phyloP scores from a whole-genome alignment of 495 filamentous ascomycete genomes.

The Trichoderma virens region DNA sequence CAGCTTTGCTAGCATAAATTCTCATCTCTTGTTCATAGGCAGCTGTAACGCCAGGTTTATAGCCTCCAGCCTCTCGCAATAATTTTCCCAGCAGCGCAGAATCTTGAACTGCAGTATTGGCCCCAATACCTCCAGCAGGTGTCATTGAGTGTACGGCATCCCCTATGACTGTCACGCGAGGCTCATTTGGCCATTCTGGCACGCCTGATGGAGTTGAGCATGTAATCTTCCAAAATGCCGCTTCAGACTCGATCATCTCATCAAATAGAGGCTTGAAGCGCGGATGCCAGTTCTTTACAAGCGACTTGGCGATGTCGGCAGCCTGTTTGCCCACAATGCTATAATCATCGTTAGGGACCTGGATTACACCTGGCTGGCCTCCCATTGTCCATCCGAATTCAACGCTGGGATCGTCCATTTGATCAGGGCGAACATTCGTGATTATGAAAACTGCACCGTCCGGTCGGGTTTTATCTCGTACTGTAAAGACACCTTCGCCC shows the following conservation, averaged over 20 bases:
- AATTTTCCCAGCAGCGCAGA: conserved; percentile 40
- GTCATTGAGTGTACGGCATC: conserved; percentile 57
- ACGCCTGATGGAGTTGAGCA: conserved; percentile 44
- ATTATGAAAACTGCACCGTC: conserved; percentile 39
- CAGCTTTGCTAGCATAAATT: conserved; percentile 44
- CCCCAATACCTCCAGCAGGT: conserved; percentile 51
- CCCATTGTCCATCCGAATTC: conserved; percentile 50
- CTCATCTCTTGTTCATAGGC: conserved; percentile 50
- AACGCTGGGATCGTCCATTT: conserved; percentile 45
- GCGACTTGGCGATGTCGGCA: conserved; percentile 40
- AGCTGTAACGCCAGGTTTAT: conserved; percentile 34
- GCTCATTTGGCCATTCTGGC: conserved; percentile 41
- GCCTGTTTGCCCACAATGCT: conserved; percentile 40
- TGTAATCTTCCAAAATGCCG: conserved; percentile 51
- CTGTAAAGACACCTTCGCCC: conserved; percentile 44
- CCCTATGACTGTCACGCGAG: conserved; percentile 51
- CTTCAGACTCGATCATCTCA: conserved; percentile 40
- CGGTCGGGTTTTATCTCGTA: conserved; percentile 30
- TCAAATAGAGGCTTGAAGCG: conserved; percentile 42
- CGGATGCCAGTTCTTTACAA: conserved; percentile 42
- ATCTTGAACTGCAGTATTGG: conserved; percentile 49
- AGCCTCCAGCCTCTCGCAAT: conserved; percentile 36
- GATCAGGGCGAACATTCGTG: conserved; percentile 46
- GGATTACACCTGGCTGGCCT: conserved; percentile 42
- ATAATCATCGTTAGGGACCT: conserved; percentile 42